A percentile compares a stretch with the other conserved stretches of the same genome.
Conservation (phyloP, 2,329 filamentous ascomycete genomes). For the Xylaria sp. region DNA sequence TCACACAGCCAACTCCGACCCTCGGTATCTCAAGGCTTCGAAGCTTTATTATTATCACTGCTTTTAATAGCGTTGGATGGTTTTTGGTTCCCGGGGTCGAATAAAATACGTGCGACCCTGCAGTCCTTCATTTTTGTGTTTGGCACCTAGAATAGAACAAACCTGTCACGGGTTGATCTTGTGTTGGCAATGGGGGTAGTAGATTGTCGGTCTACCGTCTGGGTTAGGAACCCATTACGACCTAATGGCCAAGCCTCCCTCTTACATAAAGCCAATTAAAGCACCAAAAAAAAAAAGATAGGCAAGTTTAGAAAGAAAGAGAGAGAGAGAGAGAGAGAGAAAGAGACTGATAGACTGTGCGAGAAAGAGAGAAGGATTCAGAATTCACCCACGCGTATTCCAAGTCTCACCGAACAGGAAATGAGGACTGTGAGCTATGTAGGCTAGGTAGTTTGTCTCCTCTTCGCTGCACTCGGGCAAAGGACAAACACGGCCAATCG, state of each 20-base stretch:
- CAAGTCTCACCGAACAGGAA: background rate
- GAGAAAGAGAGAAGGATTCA: background rate
- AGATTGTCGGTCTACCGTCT: background rate
- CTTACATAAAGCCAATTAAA: background rate
- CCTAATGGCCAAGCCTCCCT: background rate
- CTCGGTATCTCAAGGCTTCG: background rate
- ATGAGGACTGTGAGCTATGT: background rate
- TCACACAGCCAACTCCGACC: background rate
- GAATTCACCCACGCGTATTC: background rate
- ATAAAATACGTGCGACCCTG: background rate
- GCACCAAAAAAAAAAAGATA: too few species aligned
- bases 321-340: too few species aligned
- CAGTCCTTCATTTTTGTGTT: background rate
- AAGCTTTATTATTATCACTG: background rate
- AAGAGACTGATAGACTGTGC: background rate
- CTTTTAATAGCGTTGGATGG: background rate
- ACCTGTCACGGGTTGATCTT: background rate
- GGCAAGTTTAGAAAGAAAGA: too few species aligned
- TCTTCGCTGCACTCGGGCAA: constrained; percentile 5
- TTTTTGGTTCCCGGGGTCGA: background rate
- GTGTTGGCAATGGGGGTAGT: too few species aligned
- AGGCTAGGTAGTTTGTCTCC: background rate
- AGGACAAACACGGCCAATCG: constrained; percentile 16
- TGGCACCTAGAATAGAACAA: background rate
- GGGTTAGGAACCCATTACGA: background rate